Evolutionary conservation across 768 basidiomycete genomes (phyloP), one percentile per base, ranked within the genome.

Genomic region (Xerocomellus amylosporus): DNA sequence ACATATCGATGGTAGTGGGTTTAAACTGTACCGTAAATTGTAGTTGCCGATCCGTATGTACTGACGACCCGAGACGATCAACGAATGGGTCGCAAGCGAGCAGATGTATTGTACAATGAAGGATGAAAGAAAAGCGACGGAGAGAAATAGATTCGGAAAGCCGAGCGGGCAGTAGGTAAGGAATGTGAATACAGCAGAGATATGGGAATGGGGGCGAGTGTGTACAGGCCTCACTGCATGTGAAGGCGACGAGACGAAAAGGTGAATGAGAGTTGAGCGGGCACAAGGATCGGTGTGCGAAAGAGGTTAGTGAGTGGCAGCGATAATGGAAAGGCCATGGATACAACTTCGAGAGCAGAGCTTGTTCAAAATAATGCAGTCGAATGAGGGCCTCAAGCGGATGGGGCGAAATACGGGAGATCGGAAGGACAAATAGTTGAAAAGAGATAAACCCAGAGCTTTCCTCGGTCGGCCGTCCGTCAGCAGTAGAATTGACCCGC

Each of bases 21-120:
- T 41, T 45, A 37, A 53, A 50, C 30, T 47, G 53, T 66, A 66
- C 65, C 46, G 0, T 56, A 51, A 54, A 53, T 53, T 62, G 63
- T 58, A 55, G 44, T 37, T 61, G n/a, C 44, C 8, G 1, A 47
- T 61, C 49, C 49, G 0, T 39, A 34, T 20, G 41, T 43, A 38
- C 50, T 46, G 42, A 3, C 26, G 26, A 40, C 56, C 54, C 49
- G 12, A 34, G 40, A 49, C 47, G 47, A 55, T 66, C 66, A 56
- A 68, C 56, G 28, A 34, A 19, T 14, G 2, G 43, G 54, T 33
- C 9, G 17, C 24, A 19, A 22, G 31, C 10, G 17, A 33, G 31
- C 8, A 37, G 39, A 33, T 6, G 15, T 56, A 37, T 47, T 56
- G 53, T 65, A 66, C 66, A 68, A 48, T 24, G 38, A 51, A 52